Base-by-base conservation (phyloP, 2,329 filamentous ascomycete species). In the Chrysoporthe deuterocubensis region DNA sequence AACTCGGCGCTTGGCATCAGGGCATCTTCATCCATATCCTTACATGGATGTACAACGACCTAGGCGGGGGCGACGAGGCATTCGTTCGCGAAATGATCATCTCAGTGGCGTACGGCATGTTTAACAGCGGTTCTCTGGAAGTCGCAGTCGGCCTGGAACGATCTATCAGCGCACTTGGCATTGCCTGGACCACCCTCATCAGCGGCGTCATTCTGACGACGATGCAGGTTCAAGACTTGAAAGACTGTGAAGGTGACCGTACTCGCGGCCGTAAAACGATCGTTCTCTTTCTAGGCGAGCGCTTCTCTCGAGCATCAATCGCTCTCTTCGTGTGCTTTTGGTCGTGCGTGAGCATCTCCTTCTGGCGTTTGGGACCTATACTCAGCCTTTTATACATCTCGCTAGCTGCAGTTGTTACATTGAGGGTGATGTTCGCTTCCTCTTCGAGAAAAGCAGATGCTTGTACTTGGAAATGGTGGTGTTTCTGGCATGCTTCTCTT, bases 21-120 rank as follows among this genome's bases (percentile, higher is more conserved):
- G 73, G 72, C 0, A n/a, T 74, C 0, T 26, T 73, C 46, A 72
- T 75, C 11, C 44, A 67, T 13, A 40, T 73, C 14, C 57, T 73
- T 3, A 75, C 70, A 16, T 75, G 71, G 70, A 60, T 73, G 42
- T 75, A 75, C 57, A 75, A 75, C 64, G 73, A 75, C 48, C 69
- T 75, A 11, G 52, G 71, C 7, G 73, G 74, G 4, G 68, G 71
- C 8, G 73, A 75, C 61, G 73, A 74, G 52, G 43, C 71, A 1
- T 43, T 72, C 18, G 50, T 54, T 21, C 71, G 73, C 9, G 71
- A 75, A 42, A 14, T 69, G 0, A 71, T 75, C 11, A 75, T 75
- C 62, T 67, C 72, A 0, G 54, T 74, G 37, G 71, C 70, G 9
- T 75, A 75, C 63, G 72, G 67, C 50, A 60, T 75, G 66, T 72